phyloP scores from a whole-genome alignment of 306 rosid species.

The Trifolium subterraneum region DNA sequence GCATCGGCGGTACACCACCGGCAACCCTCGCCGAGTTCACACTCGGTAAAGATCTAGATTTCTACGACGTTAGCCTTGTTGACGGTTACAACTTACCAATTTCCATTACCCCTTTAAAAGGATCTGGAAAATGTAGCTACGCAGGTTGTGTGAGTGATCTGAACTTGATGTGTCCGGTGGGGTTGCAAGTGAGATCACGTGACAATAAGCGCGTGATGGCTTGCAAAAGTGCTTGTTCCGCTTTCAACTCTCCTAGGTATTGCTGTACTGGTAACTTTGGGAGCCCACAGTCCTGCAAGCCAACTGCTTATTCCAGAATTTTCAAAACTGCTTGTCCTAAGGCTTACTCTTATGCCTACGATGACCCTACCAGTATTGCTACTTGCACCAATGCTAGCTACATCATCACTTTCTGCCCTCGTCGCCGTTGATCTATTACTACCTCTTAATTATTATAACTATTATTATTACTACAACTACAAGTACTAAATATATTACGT shows the following conservation, averaged over 20 bases:
- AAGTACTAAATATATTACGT: too few relatives aligned
- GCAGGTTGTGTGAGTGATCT: conserved; percentile 94
- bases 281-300: conserved; percentile 87
- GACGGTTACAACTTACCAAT: conserved; percentile 32
- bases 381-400: conserved; percentile 82
- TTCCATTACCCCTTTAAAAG: conserved; percentile 69
- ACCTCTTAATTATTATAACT: too few relatives aligned
- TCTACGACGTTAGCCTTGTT: too few relatives aligned
- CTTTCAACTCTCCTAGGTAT: conserved; percentile 81
- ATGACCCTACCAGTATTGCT: conserved; percentile 92
- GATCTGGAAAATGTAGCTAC: conserved; percentile 80
- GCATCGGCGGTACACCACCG: conserved; percentile 83
- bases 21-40: conserved; percentile 91
- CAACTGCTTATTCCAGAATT: conserved; percentile 83
- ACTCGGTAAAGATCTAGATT: conserved; percentile 60
- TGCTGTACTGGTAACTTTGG: conserved; percentile 89
- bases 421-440: conserved; percentile 19
- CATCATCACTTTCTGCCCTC: conserved; percentile 84
- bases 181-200: conserved; percentile 74
- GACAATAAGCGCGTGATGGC: conserved; percentile 75
- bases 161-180: conserved; percentile 87
- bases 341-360: conserved; percentile 92
- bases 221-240: conserved; percentile 85
- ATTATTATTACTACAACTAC: too few relatives aligned
- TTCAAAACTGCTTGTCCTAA: conserved; percentile 90